phyloP scores from a whole-genome alignment of 257 asterid genomes.

The Hygrophila difformis region DNA sequence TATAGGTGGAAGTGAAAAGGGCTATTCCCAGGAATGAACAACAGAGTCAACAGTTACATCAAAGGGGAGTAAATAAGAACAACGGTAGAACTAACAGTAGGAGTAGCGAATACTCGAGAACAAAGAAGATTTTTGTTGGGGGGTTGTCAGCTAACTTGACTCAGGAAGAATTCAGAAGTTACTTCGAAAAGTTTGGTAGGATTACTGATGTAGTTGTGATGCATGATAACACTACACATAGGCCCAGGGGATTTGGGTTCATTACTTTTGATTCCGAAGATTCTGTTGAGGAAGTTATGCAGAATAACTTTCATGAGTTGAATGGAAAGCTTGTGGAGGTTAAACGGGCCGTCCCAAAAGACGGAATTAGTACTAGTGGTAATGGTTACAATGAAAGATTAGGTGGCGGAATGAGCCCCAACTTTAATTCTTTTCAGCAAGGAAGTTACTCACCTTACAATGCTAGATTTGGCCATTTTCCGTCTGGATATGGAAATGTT shows the following conservation, averaged over 20 bases:
- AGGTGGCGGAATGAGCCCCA: conserved; percentile 38
- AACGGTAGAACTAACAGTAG: conserved; percentile 38
- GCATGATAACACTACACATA: conserved; percentile 72
- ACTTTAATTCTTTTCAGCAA: conserved; percentile 31
- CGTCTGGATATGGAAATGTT: conserved; percentile 44
- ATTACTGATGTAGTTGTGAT: conserved; percentile 88
- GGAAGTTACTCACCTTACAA: conserved; percentile 29
- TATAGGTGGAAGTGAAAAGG: conserved; percentile 91
- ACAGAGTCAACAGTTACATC: conserved; percentile 35
- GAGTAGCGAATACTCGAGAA: conserved; percentile 50
- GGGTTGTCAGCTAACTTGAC: conserved; percentile 77
- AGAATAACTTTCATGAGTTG: conserved; percentile 62
- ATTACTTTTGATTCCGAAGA: conserved; percentile 82
- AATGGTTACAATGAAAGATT: conserved; percentile 33
- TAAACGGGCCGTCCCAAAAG: conserved; percentile 82
- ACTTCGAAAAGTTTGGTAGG: conserved; percentile 77
- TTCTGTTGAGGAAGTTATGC: conserved; percentile 73
- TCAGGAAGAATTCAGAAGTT: conserved; percentile 69
- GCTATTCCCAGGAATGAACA: conserved; percentile 88
- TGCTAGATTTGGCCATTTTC: conserved; percentile 46
- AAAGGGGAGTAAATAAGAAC: conserved; percentile 39
- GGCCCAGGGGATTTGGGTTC: conserved; percentile 96
- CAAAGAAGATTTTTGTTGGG: conserved; percentile 91
- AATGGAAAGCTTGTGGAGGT: conserved; percentile 85
- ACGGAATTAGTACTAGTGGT: conserved; percentile 32